Base-by-base conservation (phyloP, 2,329 filamentous ascomycete species). In the Hypoxylon rubiginosum region DNA sequence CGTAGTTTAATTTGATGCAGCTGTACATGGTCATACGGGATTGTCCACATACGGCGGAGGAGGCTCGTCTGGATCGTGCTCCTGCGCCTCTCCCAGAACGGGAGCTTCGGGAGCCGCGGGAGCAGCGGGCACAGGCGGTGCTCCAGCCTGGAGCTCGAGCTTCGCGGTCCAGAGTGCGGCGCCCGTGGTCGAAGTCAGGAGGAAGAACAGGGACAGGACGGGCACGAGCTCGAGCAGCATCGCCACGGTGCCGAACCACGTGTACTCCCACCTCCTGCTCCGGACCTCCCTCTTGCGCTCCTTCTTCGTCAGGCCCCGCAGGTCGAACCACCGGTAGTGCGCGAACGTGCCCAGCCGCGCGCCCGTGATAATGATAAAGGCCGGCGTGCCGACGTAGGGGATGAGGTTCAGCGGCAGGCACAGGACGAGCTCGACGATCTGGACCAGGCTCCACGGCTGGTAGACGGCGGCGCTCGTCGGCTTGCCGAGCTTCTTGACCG, bases 201-300 rank as follows among this genome's bases (percentile, higher is more conserved):
- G 84, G 78, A 98, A 97, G 76, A 98, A 90, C 85, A 99, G 97
- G n/a, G 92, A 97, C 52, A 97, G 80, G 11, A 95, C 85, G 0
- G 96, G 96, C 8, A 97, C 85, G n/a, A 98, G 85, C 80, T 97
- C 93, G 28, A 98, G 80, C 6, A 93, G 78, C 82, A 97, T 88
- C 53, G 94, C 92, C 3, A 96, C 85, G 0, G 92, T 93, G 15
- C 96, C 96, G 75, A 98, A 97, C 93, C 93, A 97, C 13, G 93
- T 90, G 77, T 97, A 98, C 64, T 96, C 92, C 87, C 92, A 92
- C 67, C 88, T 84, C 57, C 91, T 86, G 46, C 83, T 83, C 64
- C 85, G 85, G 28, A 95, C 87, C 72, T 92, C 93, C 28, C 82
- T 82, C 73, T 92, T 92, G 68, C 89, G 85, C 75, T 97, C 88